Evolutionary conservation across 2,329 filamentous ascomycete genomes (phyloP).

Genomic region (Paraphaeosphaeria sporulosa): DNA sequence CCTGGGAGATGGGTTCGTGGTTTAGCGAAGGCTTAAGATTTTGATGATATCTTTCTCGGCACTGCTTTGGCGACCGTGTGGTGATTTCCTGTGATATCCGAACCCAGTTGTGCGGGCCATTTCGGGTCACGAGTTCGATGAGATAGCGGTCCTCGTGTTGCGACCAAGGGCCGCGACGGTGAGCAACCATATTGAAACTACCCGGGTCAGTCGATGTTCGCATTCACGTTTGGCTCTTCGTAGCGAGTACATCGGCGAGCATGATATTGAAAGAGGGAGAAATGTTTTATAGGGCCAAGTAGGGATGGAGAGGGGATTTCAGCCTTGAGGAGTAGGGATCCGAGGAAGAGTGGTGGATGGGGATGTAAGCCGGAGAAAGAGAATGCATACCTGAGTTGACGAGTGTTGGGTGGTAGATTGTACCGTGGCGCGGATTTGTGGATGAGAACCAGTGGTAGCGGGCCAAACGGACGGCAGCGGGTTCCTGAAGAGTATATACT

Average conservation of each 20-base stretch:
- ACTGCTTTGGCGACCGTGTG: conserved; percentile 89
- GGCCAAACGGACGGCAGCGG: conserved; percentile 32
- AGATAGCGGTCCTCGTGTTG: conserved; percentile 76
- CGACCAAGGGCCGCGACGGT: conserved; percentile 84
- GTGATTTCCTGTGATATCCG: conserved; percentile 78
- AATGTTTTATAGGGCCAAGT: neutral
- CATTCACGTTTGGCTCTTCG: neutral
- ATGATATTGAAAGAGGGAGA: neutral
- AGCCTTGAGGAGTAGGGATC: neutral
- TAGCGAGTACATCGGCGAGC: neutral
- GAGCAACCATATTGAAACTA: conserved; percentile 54
- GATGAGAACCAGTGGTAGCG: conserved; percentile 36
- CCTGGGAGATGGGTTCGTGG: conserved; percentile 79
- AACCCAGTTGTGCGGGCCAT: conserved; percentile 89
- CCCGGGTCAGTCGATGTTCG: neutral
- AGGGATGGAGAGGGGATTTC: neutral
- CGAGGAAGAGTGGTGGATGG: conserved; percentile 4
- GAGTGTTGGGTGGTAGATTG: conserved; percentile 8
- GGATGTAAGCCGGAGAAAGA: conserved; percentile 8
- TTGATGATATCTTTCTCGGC: conserved; percentile 91
- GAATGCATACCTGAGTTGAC: conserved; percentile 12
- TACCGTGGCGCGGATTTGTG: conserved; percentile 21
- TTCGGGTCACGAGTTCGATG: conserved; percentile 72
- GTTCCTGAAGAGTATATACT: conserved; percentile 42
- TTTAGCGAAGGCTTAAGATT: conserved; percentile 87